Evolutionary conservation across 1,284 basidiomycete species (phyloP).

Genomic region (Apiotrichum mycotoxinovorans): DNA sequence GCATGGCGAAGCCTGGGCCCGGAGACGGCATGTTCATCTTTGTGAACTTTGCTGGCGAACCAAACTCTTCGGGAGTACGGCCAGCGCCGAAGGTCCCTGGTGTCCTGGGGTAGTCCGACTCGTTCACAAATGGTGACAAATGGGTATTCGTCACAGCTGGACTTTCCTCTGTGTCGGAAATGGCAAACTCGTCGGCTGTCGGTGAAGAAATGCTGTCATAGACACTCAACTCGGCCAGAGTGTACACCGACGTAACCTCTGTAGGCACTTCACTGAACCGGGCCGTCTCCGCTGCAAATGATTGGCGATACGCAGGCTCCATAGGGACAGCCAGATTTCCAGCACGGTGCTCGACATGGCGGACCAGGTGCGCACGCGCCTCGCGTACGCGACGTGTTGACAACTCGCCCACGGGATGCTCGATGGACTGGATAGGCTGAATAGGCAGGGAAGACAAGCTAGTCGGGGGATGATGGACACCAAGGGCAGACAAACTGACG

Average conservation of each 20-base stretch:
- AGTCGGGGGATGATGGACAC: not conserved
- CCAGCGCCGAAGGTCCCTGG: not conserved
- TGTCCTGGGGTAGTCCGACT: not conserved
- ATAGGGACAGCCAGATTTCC: not conserved
- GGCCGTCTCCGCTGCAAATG: not conserved
- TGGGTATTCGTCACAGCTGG: not conserved
- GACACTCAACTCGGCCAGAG: not conserved
- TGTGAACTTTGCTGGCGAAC: not conserved
- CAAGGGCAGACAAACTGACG: conserved; percentile 1
- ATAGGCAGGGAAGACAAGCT: not conserved
- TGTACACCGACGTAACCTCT: not conserved
- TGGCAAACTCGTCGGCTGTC: not conserved
- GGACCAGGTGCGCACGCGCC: not conserved
- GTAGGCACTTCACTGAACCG: not conserved
- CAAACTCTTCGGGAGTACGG: not conserved
- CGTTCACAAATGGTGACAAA: not conserved
- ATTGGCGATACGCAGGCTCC: not conserved
- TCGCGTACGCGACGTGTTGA: not conserved
- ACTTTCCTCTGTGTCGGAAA: too few relatives aligned
- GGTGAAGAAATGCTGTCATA: not conserved
- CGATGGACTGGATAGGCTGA: not conserved
- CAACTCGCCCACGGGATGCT: not conserved
- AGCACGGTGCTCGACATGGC: not conserved
- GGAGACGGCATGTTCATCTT: not conserved
- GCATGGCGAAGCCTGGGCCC: not conserved